Evolutionary conservation across 2,329 filamentous ascomycete species (phyloP).

Genomic region (Fusarium lateritium): DNA sequence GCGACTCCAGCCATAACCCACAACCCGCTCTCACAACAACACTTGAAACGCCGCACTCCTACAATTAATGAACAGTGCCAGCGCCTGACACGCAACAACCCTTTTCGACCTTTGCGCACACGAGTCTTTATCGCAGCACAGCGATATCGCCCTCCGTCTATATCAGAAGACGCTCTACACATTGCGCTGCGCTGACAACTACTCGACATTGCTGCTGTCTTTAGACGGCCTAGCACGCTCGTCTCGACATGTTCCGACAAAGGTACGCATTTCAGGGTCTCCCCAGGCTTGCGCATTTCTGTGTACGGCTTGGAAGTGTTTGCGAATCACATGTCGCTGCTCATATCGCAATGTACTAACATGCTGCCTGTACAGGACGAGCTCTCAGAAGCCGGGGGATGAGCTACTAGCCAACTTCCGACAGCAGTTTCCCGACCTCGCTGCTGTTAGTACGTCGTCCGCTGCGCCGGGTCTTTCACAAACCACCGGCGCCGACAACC

Average conservation of each 20-base stretch:
- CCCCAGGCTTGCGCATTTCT: constrained; percentile 1
- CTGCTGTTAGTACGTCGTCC: constrained; percentile 65
- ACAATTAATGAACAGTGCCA: constrained; percentile 35
- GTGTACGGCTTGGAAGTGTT: background rate
- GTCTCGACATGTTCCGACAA: constrained; percentile 51
- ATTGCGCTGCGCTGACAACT: constrained; percentile 31
- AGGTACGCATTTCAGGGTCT: constrained; percentile 40
- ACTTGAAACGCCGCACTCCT: constrained; percentile 19
- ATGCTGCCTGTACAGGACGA: constrained; percentile 67
- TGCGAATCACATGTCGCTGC: background rate
- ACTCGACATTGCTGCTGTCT: constrained; percentile 31
- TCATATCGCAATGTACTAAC: constrained; percentile 11
- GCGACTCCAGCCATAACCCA: constrained; percentile 29
- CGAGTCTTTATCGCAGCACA: constrained; percentile 19
- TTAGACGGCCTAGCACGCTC: constrained; percentile 37
- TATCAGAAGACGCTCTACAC: constrained; percentile 16
- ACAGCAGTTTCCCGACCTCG: constrained; percentile 83
- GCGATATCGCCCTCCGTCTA: constrained; percentile 16
- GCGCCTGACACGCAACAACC: constrained; percentile 15
- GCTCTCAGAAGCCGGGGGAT: constrained; percentile 87
- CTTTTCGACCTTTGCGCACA: constrained; percentile 22
- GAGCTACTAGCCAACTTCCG: constrained; percentile 89
- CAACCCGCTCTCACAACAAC: constrained; percentile 35
- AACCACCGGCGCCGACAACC: constrained; percentile 51
- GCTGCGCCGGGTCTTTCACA: constrained; percentile 58